Base-by-base conservation (phyloP, 805 yeast genomes). In the Priceomyces medius region DNA sequence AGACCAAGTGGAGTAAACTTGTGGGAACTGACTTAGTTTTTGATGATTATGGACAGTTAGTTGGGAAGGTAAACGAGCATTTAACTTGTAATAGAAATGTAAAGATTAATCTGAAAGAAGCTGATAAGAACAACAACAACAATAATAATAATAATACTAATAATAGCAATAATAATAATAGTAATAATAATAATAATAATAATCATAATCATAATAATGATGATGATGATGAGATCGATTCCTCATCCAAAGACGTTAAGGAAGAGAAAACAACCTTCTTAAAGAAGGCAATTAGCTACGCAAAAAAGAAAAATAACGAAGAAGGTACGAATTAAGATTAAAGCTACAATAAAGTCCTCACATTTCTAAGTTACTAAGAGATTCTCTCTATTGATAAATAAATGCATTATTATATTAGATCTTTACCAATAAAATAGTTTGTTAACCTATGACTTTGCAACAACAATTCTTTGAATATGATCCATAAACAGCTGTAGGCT, bases 1-100 rank as follows among this genome's bases (percentile, higher is more conserved):
- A 80, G 59, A 93, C 95, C 2, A 65, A 71, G 17, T 90, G 97
- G 97, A 71, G 74, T 32, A 76, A 76, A 41, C 61, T 88, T 2
- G 82, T 87, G 1, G 98, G 98, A 0, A 85, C 95, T 0, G 97
- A 69, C 37, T 50, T 68, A 42, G 51, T 70, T 2, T 66, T 69
- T 44, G 74, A 71, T 45, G 76, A 70, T 36, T 57, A 66, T 43
- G 76, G 74, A 0, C 69, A 69, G 26, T 49, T 65, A 31, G 54
- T 68, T 23, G 72, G 73, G 0, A 60, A 61, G 21, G 73, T 67
- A 7, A 53, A 58, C 12, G 74, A 71, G 42, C 75, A 69, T 47
- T 59, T 70, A 37, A 52, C 43, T 2, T 55, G 68, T 35, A 59
- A 58, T 27, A 55, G 59, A 4, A 47, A 49, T 12, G 57, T 57